Base-by-base conservation (phyloP, 208 protist species). In the Naegleria lovaniensis region DNA sequence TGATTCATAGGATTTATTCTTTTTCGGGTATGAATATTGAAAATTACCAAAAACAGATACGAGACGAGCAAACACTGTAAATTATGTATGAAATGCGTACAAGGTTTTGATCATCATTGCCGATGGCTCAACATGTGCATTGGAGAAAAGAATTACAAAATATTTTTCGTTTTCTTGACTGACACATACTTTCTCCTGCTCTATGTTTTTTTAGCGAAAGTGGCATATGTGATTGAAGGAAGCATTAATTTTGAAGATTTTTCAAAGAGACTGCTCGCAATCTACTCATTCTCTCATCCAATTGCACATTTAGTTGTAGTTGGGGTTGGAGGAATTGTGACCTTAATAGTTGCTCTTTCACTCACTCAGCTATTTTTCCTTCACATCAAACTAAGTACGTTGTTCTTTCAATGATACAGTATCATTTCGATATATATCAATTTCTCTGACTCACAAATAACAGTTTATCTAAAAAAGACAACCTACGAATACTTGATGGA, bases 121-220 rank as follows among this genome's bases (percentile, higher is more conserved):
- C 96, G 96, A 92, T 98, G 96, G 96, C 88, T 98, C 52, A 97
- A 97, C 92, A 94, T 95, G 91, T 98, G 96, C 91, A 93, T 98
- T 83, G 96, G 96, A 19, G 75, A 87, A 38, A 90, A 90, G 36
- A 97, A 98, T 92, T 98, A 97, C 91, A 25, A 88, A 4, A 76
- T 92, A n/a, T 97, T 97, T 92, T 91, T 97, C 40, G 88, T 90
- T 19, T 97, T 97, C 88, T 96, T 97, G 92, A 52, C 9, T 15
- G 90, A 92, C 13, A 93, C 94, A n/a, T 96, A 93, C 93, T 55
- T 93, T 36, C 93, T 93, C 16, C 94, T 97, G 91, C 92, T 90
- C 25, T 95, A 94, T 92, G 86, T 95, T n/a, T 90, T 94, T 0
- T 93, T 93, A 2, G 91, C 95, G 38, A 95, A 94, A n/a, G 75